Conservation (phyloP, 331 rosid genomes). For the Ulmus americana region DNA sequence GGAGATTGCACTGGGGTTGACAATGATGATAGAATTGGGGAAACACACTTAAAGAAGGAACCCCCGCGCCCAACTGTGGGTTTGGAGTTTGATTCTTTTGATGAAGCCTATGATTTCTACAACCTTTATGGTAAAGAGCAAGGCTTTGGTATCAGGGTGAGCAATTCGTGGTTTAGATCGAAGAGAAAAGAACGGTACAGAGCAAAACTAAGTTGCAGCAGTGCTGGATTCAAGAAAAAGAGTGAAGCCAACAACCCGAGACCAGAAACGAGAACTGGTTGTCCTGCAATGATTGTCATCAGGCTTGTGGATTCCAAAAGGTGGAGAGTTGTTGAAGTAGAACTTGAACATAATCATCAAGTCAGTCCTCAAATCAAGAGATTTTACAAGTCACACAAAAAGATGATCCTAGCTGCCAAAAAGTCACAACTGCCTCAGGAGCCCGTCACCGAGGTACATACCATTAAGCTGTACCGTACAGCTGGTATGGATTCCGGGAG, state of each 20-base stretch:
- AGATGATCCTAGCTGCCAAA: conserved; percentile 56
- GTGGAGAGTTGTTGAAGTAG: conserved; percentile 71
- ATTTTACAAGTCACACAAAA: conserved; percentile 73
- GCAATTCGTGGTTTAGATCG: conserved; percentile 78
- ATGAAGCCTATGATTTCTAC: conserved; percentile 62
- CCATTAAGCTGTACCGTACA: conserved; percentile 59
- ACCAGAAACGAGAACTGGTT: conserved; percentile 77
- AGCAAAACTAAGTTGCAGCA: conserved; percentile 75
- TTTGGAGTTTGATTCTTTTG: conserved; percentile 65
- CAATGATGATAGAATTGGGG: conserved; percentile 35
- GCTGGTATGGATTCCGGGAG: conserved; percentile 37
- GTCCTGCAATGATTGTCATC: conserved; percentile 75
- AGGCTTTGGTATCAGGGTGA: conserved; percentile 75
- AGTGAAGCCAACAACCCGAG: conserved; percentile 70
- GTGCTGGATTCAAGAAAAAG: conserved; percentile 79
- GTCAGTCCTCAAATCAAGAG: conserved; percentile 61
- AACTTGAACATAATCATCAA: conserved; percentile 71
- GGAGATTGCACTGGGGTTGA: conserved; percentile 36
- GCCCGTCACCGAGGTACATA: conserved; percentile 61
- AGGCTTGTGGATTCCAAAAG: conserved; percentile 55
- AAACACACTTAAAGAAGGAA: conserved; percentile 30
- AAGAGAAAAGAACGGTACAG: conserved; percentile 70
- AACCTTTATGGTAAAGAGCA: conserved; percentile 60
- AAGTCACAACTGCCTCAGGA: conserved; percentile 46
- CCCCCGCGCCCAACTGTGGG: conserved; percentile 53